A percentile compares a stretch with the other conserved stretches of the same genome.
Conservation (phyloP, 768 basidiomycete genomes). For the Coprinellus aureogranulatus region DNA sequence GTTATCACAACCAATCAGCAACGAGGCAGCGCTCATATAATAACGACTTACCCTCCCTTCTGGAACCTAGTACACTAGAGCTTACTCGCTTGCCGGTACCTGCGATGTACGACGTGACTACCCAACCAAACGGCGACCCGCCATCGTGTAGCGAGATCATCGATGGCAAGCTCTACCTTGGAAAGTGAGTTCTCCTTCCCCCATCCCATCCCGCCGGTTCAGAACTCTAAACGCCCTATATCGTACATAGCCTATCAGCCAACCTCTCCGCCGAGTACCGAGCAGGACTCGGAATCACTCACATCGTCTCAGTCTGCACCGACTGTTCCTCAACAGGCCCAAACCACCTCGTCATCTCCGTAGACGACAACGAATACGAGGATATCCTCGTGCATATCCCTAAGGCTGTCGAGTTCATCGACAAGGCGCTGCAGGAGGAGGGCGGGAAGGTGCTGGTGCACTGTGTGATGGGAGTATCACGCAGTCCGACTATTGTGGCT, state of each 20-base stretch:
- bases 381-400: constrained; percentile 66
- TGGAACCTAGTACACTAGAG: no score
- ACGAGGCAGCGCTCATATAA: no score
- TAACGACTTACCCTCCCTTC: no score
- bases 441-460: constrained; percentile 67
- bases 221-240: background rate
- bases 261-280: constrained; percentile 31
- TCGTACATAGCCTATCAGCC: constrained; percentile 32
- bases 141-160: constrained; percentile 29
- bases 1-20: no score
- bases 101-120: no score
- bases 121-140: background rate
- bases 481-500: constrained; percentile 60
- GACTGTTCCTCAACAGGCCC: constrained; percentile 45
- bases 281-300: constrained; percentile 43
- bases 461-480: constrained; percentile 70
- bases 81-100: no score
- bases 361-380: constrained; percentile 47
- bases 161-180: constrained; percentile 38
- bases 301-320: constrained; percentile 56
- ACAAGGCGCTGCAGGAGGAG: constrained; percentile 44
- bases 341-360: constrained; percentile 35
- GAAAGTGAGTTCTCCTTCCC: constrained; percentile 34
- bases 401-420: constrained; percentile 58
- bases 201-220: background rate